Evolutionary conservation across 257 asterid genomes (phyloP).

Genomic region (Euphrasia confusa): DNA sequence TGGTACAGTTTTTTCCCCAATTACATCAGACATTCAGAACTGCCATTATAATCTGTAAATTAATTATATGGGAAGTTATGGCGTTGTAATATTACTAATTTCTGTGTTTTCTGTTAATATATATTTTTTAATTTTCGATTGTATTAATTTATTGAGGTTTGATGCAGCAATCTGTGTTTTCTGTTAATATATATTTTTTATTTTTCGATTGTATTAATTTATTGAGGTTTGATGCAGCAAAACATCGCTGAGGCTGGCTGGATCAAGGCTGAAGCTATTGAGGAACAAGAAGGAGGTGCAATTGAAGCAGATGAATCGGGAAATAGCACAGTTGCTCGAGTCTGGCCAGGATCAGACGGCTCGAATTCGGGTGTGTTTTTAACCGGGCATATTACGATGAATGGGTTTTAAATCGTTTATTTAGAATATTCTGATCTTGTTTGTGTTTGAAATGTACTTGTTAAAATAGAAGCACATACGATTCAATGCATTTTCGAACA

Average conservation of each 20-base stretch:
- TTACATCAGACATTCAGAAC: neutral
- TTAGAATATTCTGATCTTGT: constrained; percentile 17
- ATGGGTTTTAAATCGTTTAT: constrained; percentile 8
- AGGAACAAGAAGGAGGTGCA: constrained; percentile 81
- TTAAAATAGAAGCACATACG: neutral
- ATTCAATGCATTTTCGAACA: constrained; percentile 14
- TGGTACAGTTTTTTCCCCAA: constrained; percentile 43
- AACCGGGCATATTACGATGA: constrained; percentile 6
- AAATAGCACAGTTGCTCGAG: constrained; percentile 71
- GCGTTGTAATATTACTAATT: neutral
- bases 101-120: constrained; percentile 1
- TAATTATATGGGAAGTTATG: neutral
- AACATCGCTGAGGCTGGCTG: constrained; percentile 64
- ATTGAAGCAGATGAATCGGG: constrained; percentile 72
- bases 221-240: constrained; percentile 56
- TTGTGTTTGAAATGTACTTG: neutral
- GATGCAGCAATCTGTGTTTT: constrained; percentile 49
- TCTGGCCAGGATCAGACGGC: constrained; percentile 81
- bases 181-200: constrained; percentile 8
- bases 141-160: constrained; percentile 19
- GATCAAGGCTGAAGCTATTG: constrained; percentile 70
- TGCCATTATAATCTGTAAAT: neutral
- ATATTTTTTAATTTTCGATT: neutral
- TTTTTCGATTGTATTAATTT: neutral
- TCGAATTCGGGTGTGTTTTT: constrained; percentile 54